These are phyloP conservation scores for Adansonia rubrostipa DNA, from an alignment of 441 rosid species.

Conservation along the genomic window DNA sequence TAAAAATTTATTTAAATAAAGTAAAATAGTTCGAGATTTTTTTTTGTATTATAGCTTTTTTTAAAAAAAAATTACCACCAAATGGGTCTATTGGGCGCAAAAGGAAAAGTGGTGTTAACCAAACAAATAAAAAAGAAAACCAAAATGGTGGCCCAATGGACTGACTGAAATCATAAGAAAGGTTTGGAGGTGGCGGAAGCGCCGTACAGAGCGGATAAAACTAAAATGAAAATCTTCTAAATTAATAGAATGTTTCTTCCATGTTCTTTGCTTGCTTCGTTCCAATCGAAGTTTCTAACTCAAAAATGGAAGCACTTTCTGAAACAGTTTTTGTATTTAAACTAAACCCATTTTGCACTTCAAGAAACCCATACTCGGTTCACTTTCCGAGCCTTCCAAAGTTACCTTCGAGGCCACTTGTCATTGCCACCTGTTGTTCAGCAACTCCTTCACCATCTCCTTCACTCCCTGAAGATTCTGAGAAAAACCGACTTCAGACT, in stretches of 20 bases:
- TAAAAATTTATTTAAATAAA: too few species aligned
- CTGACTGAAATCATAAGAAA: not conserved
- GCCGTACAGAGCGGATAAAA: constrained; percentile 19
- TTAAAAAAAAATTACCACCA: not conserved
- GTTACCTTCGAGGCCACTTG: not conserved
- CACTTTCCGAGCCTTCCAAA: constrained; percentile 11
- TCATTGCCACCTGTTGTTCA: constrained; percentile 21
- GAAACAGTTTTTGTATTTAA: constrained; percentile 10
- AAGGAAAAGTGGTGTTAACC: not conserved
- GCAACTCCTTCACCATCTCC: constrained; percentile 18
- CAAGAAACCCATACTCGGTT: not conserved
- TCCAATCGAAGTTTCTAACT: not conserved
- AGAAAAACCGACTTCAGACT: not conserved
- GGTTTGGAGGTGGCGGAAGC: constrained; percentile 3
- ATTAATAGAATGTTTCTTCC: not conserved
- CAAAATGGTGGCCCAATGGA: not conserved
- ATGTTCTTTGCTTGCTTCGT: not conserved
- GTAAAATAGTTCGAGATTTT: too few species aligned
- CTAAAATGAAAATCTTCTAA: not conserved
- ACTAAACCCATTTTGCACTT: not conserved
- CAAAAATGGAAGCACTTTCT: constrained; percentile 11
- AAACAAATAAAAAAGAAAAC: not conserved
- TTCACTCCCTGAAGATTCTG: constrained; percentile 16
- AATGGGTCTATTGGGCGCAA: not conserved
- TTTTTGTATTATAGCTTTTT: too few species aligned